phyloP scores from a whole-genome alignment of 805 yeast species.

The Monosporozyma aerobia region DNA sequence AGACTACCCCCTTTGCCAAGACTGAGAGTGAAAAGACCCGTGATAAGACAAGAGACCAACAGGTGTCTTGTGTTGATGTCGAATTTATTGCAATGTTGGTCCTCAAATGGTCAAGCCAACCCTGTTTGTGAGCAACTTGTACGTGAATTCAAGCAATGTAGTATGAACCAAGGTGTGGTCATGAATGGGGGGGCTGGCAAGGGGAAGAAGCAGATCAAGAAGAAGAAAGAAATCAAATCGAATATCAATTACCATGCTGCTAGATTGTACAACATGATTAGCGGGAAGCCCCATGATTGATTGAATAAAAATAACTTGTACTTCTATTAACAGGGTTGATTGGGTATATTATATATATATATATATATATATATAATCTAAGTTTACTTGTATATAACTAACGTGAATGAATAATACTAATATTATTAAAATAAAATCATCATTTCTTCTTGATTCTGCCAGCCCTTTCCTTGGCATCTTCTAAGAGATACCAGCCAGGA shows the following conservation, averaged over 20 bases:
- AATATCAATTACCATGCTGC: slow-evolving; percentile 47
- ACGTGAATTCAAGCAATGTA: slow-evolving; percentile 63
- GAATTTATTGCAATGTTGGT: slow-evolving; percentile 87
- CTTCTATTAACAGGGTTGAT: not conserved
- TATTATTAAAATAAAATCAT: not conserved
- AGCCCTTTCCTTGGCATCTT: slow-evolving; percentile 26
- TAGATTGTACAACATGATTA: slow-evolving; percentile 40
- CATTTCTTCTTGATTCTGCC: slow-evolving; percentile 22
- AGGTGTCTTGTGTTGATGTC: slow-evolving; percentile 79
- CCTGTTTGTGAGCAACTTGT: slow-evolving; percentile 57
- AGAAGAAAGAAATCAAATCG: not conserved
- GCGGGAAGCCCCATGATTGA: slow-evolving; percentile 37
- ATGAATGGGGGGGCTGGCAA: slow-evolving; percentile 12
- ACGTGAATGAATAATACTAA: not conserved
- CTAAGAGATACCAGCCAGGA: slow-evolving; percentile 30
- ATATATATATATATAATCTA: not conserved
- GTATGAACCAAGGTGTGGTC: slow-evolving; percentile 26
- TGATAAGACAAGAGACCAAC: slow-evolving; percentile 47
- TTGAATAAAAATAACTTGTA: not conserved
- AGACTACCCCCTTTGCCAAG: slow-evolving; percentile 66
- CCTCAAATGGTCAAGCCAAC: slow-evolving; percentile 83
- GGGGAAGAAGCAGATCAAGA: slow-evolving; percentile 3
- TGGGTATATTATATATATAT: not conserved
- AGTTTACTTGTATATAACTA: not conserved
- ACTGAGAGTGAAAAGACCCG: slow-evolving; percentile 59